These are phyloP conservation scores for Ceratobasidium papillatum DNA, from an alignment of 1,284 basidiomycete genomes.

Conservation along the genomic window DNA sequence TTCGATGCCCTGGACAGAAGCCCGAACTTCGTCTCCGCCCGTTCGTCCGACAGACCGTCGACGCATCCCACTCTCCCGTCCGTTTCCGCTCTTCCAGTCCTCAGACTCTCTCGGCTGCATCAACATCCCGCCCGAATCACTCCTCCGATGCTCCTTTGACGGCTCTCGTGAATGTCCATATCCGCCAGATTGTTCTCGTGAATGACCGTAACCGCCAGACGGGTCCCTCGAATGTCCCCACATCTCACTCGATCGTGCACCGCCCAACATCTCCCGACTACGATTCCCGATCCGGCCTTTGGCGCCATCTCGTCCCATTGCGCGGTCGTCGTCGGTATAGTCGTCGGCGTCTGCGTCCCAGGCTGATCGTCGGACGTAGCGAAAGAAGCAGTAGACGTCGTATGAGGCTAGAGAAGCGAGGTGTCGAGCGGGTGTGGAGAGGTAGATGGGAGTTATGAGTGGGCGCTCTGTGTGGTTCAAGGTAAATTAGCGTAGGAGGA, in stretches of 20 bases:
- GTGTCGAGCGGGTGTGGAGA: constrained; percentile 78
- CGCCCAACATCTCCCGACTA: background rate
- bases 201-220: background rate
- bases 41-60: constrained; percentile 29
- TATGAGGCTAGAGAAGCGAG: constrained; percentile 78
- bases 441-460: constrained; percentile 78
- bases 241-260: background rate
- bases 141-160: constrained; percentile 9
- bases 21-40: background rate
- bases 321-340: constrained; percentile 32
- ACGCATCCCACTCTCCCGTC: constrained; percentile 26
- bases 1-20: background rate
- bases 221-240: constrained; percentile 2
- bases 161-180: constrained; percentile 5
- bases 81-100: constrained; percentile 1
- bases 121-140: constrained; percentile 26
- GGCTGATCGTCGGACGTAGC: constrained; percentile 76
- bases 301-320: constrained; percentile 60
- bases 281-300: constrained; percentile 28
- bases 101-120: constrained; percentile 17
- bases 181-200: background rate
- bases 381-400: constrained; percentile 82
- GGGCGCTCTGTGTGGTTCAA: constrained; percentile 69
- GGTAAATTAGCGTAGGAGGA: constrained; percentile 5
- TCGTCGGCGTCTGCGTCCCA: constrained; percentile 51